These are phyloP conservation scores for Metarhizium robertsii DNA, from an alignment of 2,329 filamentous ascomycete genomes.

Conservation along the genomic window DNA sequence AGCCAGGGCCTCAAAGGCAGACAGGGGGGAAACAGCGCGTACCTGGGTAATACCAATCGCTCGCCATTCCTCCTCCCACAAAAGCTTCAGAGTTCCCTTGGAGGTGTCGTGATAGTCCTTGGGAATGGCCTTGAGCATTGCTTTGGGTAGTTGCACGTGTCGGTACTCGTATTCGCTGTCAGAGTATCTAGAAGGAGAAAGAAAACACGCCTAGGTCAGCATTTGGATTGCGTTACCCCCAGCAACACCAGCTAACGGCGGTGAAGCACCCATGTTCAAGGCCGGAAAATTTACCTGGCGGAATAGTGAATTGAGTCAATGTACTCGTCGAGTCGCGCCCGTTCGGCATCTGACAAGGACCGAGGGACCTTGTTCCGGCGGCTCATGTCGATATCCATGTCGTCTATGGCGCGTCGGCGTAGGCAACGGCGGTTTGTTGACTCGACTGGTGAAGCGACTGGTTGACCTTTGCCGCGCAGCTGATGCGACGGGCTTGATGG, in stretches of 20 bases:
- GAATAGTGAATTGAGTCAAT: conserved; percentile 95
- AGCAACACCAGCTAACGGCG: not conserved
- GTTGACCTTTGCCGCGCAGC: not conserved
- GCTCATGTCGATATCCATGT: conserved; percentile 60
- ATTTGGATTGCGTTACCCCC: not conserved
- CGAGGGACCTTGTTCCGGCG: conserved; percentile 83
- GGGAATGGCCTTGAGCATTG: conserved; percentile 95
- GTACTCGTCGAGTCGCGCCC: conserved; percentile 78
- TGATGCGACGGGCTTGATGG: not conserved
- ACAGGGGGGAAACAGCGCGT: conserved; percentile 15
- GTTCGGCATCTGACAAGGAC: conserved; percentile 70
- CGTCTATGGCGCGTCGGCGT: conserved; percentile 1
- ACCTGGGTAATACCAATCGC: conserved; percentile 96
- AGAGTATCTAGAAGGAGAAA: conserved; percentile 58
- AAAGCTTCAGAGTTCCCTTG: conserved; percentile 86
- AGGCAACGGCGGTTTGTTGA: conserved; percentile 7
- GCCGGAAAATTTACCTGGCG: conserved; percentile 49
- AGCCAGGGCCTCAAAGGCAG: not conserved
- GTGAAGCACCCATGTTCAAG: not conserved
- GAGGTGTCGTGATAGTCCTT: conserved; percentile 85
- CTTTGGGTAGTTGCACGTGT: conserved; percentile 93
- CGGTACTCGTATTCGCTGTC: conserved; percentile 93
- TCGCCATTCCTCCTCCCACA: conserved; percentile 99
- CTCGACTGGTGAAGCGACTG: not conserved
- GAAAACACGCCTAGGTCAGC: not conserved